Base-by-base conservation (phyloP, 164 flowering plant genomes). In the Stephania cephalantha region DNA sequence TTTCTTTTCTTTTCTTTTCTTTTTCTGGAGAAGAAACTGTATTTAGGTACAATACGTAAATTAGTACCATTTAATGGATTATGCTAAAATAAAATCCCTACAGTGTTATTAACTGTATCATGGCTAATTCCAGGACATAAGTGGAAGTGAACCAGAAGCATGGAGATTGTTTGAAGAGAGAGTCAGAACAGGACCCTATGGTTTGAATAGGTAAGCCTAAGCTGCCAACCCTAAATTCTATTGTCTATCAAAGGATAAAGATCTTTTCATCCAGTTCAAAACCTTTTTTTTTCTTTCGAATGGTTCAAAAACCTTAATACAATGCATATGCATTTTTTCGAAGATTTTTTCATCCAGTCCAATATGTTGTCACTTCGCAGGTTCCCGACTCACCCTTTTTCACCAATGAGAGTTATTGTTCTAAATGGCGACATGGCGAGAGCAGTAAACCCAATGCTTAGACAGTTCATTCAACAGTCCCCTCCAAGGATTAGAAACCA, bases 101-200 rank as follows among this genome's bases (percentile, higher is more conserved):
- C 42, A 35, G 1, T 35, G 42, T 35, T 35, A 35, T 35, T 6
- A 15, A 68, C 7, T 10, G 10, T 69, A 13, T 50, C 17, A 11
- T 74, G 61, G 20, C 29, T 30, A 15, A n/a, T 61, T 55, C 20
- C 70, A 71, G 75, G 80, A 80, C 10, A 42, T 35, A 13, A 69
- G 55, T 66, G 44, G 71, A 66, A 71, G 69, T 25, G 30, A 29
- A 22, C 65, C 69, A 31, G 78, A 74, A 68, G 55, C 55, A 31
- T 70, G 74, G 73, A 55, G 77, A 44, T 31, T 76, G 63, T 76
- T 78, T 46, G 79, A 73, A 64, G 75, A 76, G 5, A 77, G 82
- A 66, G 71, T 71, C 42, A 73, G 79, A 29, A 73, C 77, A 44
- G 77, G 81, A 53, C 79, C 81, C 55, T 76, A 58, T 73, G 75